Evolutionary conservation across 805 yeast species (phyloP), one percentile per base, ranked within the genome.

Genomic region (Kluyveromyces wickerhamii): DNA sequence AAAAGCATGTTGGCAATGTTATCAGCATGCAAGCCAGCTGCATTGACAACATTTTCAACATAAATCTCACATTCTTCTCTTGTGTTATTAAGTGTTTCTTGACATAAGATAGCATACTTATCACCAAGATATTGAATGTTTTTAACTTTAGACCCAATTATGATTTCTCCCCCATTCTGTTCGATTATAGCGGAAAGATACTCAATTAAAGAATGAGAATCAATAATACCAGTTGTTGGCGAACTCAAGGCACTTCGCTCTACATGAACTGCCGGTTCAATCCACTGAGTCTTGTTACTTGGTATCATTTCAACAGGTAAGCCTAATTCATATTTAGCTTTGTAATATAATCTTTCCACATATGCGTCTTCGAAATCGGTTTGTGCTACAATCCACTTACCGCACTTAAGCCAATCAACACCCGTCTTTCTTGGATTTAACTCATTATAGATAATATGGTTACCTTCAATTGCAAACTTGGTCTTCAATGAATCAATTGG

Each of bases 361-460:
- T 72, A 75, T 18, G 75, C 75, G 25, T 62, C 66, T 48, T 87
- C 88, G 1, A 41, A 41, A 15, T 75, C 85, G 32, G 66, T 66
- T 52, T 86, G 95, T 0, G 96, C 95, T 11, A 87, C 87, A 3
- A 87, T 60, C 87, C 94, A 82, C 53, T 87, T 79, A 13, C 92
- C 96, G 59, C 94, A 81, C 29, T 67, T 62, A 21, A 58, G 47
- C 49, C 77, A 56, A n/a, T 73, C 75, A 3, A 83, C 77, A 9
- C 69, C 79, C n/a, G 62, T 60, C 24, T 54, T 54, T 10, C 49
- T 46, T 2, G 62, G 62, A 5, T 57, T 58, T 32, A 57, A 48
- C 20, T 62, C 69, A 11, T 63, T 60, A 52, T 86, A 87, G 9
- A 87, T 65, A 55, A 77, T 57, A 10, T 74, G 57, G 47, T 82